phyloP scores from a whole-genome alignment of 441 rosid species.

The Melastoma candidum region DNA sequence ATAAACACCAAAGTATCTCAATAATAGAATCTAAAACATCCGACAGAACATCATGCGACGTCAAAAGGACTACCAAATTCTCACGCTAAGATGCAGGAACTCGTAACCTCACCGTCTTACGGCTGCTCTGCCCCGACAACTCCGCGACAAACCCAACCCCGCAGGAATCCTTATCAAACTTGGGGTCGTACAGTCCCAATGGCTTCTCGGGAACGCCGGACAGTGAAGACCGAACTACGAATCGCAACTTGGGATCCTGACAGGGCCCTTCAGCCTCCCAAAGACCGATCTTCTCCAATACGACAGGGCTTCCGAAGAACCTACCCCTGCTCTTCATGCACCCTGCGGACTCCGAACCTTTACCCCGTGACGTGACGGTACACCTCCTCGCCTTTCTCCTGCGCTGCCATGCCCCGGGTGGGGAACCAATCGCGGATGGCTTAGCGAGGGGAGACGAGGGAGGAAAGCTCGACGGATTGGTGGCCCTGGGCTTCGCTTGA shows the following conservation, averaged over 20 bases:
- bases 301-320: slow-evolving; percentile 45
- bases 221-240: slow-evolving; percentile 60
- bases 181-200: slow-evolving; percentile 93
- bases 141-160: slow-evolving; percentile 99
- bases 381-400: slow-evolving; percentile 14
- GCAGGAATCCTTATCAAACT: slow-evolving; percentile 94
- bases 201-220: slow-evolving; percentile 95
- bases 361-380: slow-evolving; percentile 16
- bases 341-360: slow-evolving; percentile 13
- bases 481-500: slow-evolving; percentile 17
- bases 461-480: not conserved
- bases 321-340: slow-evolving; percentile 25
- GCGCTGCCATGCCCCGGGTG: slow-evolving; percentile 19
- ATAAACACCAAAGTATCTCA: not conserved
- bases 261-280: slow-evolving; percentile 92
- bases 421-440: slow-evolving; percentile 19
- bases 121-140: slow-evolving; percentile 77
- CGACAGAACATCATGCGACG: no score
- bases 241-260: slow-evolving; percentile 53
- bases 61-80: no score
- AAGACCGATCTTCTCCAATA: slow-evolving; percentile 45
- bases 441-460: slow-evolving; percentile 19
- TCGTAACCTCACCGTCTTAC: slow-evolving; percentile 61
- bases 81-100: not conserved
- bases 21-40: no score